Base-by-base conservation (phyloP, 2,329 filamentous ascomycete species). In the Pestalotiopsis fici region DNA sequence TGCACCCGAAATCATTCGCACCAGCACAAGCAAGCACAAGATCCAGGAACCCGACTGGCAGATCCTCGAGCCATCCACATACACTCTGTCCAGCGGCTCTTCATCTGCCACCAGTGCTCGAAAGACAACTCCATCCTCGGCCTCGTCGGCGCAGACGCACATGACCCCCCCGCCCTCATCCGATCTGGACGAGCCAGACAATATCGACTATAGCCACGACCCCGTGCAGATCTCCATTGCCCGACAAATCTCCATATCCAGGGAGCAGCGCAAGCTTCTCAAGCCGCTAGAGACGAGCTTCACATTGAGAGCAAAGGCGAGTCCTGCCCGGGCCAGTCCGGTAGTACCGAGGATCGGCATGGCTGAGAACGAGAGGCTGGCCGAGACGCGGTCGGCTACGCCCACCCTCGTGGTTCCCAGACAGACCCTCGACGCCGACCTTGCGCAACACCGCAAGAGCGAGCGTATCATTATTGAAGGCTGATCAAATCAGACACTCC, bases 211-310 rank as follows among this genome's bases (percentile, higher is more conserved):
- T 69, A 83, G 83, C 56, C 57, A 28, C 18, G 57, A 60, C 28
- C 87, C 89, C 1, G 88, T 90, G 3, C 87, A 91, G 76, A 83
- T 90, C 59, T 91, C 89, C 1, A 91, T 92, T 71, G 90, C 90
- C 0, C 83, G 90, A 1, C 89, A 92, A 75, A 91, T 92, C 71
- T 90, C 87, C 70, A 81, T 92, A 28, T 90, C 88, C 13, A 81
- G 86, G 13, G 84, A 89, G 76, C 90, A 91, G 76, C 82, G 87
- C 21, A 84, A 86, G 73, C 79, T 91, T 69, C 79, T 91, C 21
- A 83, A 85, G 60, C 87, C 88, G 13, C 77, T 89, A 50, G 81
- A 84, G 72, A 79, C 78, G 25, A 76, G 71, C 64, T 55, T 67
- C 63, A 74, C 72, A 67, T 56, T 28, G 67, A 60, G 63, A 67